Evolutionary conservation across 192 early-diverging fungal genomes (phyloP).

Genomic region (Allomyces javanicus): DNA sequence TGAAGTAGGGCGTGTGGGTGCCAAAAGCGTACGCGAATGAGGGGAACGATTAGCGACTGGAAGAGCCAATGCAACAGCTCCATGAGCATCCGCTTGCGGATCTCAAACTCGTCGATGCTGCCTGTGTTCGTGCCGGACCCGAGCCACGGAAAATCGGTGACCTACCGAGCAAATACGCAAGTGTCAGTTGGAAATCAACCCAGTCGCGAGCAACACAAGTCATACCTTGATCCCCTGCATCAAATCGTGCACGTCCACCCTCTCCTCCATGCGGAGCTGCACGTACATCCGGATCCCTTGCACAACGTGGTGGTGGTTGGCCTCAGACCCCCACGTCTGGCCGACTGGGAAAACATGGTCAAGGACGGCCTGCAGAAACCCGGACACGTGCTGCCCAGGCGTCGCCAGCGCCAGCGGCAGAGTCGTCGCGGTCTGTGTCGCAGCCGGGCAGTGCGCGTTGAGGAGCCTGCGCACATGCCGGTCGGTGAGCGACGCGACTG

Average conservation of each 20-base stretch:
- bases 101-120: constrained; percentile 3
- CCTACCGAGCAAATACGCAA: constrained; percentile 8
- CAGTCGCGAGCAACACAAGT: constrained; percentile 7
- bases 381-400: too few species aligned
- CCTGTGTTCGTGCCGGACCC: constrained; percentile 3
- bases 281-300: constrained; percentile 15
- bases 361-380: too few species aligned
- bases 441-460: too few species aligned
- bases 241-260: constrained; percentile 27
- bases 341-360: too few species aligned
- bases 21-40: constrained; percentile 26
- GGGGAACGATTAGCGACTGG: constrained; percentile 28
- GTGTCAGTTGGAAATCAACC: constrained; percentile 5
- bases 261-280: constrained; percentile 34
- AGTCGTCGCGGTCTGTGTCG: too few species aligned
- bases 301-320: too few species aligned
- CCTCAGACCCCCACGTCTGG: too few species aligned
- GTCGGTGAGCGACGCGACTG: too few species aligned
- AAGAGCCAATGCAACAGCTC: constrained; percentile 51
- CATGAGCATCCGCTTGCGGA: constrained; percentile 29
- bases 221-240: constrained; percentile 32
- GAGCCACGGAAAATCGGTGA: not conserved
- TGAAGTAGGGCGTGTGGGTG: not conserved
- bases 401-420: too few species aligned
- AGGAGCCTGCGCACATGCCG: too few species aligned